These are phyloP conservation scores for Sarocladium strictum DNA, from an alignment of 2,329 filamentous ascomycete genomes.

Conservation along the genomic window DNA sequence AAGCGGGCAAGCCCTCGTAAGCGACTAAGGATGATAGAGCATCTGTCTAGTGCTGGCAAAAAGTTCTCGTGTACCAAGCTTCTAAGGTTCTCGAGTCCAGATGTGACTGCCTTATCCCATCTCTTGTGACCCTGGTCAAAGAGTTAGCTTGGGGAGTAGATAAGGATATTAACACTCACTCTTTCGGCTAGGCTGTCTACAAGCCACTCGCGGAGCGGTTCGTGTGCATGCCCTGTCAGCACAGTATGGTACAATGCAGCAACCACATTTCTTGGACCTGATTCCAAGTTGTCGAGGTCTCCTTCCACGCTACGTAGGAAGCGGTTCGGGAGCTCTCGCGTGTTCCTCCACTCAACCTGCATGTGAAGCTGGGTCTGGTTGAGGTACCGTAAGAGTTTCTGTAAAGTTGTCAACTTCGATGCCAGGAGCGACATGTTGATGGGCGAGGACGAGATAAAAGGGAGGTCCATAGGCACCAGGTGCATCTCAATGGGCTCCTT, in stretches of 20 bases:
- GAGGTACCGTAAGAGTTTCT: conserved; percentile 81
- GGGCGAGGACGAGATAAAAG: conserved; percentile 71
- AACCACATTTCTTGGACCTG: conserved; percentile 57
- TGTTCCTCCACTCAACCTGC: conserved; percentile 74
- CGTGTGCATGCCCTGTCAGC: conserved; percentile 73
- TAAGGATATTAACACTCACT: conserved; percentile 39
- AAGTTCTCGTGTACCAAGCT: conserved; percentile 81
- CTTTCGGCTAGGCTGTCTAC: conserved; percentile 75
- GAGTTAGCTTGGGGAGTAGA: conserved; percentile 11
- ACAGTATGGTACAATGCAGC: conserved; percentile 79
- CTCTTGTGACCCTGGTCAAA: conserved; percentile 71
- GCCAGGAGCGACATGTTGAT: conserved; percentile 79
- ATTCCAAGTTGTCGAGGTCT: conserved; percentile 56
- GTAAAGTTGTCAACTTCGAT: conserved; percentile 79
- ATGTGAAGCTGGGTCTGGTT: conserved; percentile 76
- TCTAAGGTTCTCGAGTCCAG: conserved; percentile 71
- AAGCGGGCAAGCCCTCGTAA: conserved; percentile 80
- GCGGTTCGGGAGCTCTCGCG: conserved; percentile 69
- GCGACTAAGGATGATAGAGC: conserved; percentile 72
- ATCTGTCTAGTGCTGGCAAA: conserved; percentile 79
- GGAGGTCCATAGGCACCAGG: conserved; percentile 74
- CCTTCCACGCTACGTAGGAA: conserved; percentile 75
- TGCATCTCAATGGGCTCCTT: conserved; percentile 30
- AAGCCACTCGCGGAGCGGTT: conserved; percentile 78
- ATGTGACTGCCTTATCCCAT: conserved; percentile 83